Conservation (phyloP, 805 yeast genomes). For the Sporopachydermia lactativora region DNA sequence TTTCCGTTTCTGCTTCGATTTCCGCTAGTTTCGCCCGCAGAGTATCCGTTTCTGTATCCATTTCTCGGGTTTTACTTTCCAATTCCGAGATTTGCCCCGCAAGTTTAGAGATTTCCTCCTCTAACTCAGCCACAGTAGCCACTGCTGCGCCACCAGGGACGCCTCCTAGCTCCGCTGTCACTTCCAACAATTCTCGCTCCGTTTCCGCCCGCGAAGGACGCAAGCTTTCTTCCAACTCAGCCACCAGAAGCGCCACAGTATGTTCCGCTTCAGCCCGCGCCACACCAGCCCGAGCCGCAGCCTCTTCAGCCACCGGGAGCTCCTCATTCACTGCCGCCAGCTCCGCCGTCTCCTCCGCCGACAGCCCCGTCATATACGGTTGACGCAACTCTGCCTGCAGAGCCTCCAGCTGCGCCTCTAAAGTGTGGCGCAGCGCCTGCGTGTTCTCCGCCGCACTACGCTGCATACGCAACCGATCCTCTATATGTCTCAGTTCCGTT, state of each 20-base stretch:
- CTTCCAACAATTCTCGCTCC: no score
- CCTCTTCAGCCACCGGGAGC: slow-evolving; percentile 25
- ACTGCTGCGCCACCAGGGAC: no score
- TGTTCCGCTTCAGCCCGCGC: slow-evolving; percentile 32
- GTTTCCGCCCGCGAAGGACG: slow-evolving; percentile 36
- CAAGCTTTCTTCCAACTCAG: slow-evolving; percentile 45
- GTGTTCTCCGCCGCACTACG: slow-evolving; percentile 29
- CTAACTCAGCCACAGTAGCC: no score
- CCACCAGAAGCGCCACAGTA: slow-evolving; percentile 29
- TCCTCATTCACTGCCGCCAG: slow-evolving; percentile 23
- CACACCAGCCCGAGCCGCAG: slow-evolving; percentile 27
- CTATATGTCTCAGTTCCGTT: slow-evolving; percentile 17
- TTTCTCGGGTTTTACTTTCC: slow-evolving; percentile 11
- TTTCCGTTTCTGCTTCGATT: slow-evolving; percentile 27
- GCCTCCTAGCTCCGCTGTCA: no score
- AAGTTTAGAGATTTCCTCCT: slow-evolving; percentile 11
- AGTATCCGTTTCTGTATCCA: slow-evolving; percentile 8
- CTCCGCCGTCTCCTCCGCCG: slow-evolving; percentile 31
- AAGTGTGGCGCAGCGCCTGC: slow-evolving; percentile 20
- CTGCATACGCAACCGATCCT: slow-evolving; percentile 18
- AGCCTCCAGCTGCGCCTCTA: slow-evolving; percentile 25
- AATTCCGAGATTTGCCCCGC: slow-evolving; percentile 17
- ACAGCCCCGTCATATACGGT: slow-evolving; percentile 38
- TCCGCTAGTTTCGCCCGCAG: slow-evolving; percentile 14
- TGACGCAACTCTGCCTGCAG: slow-evolving; percentile 37